These are phyloP conservation scores for Pseudofabraea citricarpa DNA, from an alignment of 2,329 filamentous ascomycete species.

Conservation along the genomic window DNA sequence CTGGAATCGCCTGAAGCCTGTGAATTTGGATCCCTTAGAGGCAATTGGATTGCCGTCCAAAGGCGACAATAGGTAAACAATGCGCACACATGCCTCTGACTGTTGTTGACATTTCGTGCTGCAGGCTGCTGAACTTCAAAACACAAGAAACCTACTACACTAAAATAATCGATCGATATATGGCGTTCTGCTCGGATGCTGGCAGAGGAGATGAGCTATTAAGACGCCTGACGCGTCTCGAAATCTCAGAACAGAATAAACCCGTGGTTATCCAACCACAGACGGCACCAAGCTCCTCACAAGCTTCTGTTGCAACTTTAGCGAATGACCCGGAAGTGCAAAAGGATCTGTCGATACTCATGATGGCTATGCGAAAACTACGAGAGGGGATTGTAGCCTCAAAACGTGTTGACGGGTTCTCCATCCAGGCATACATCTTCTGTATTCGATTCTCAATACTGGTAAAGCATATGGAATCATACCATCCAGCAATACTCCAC, in stretches of 20 bases:
- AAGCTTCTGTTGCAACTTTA: conserved; percentile 8
- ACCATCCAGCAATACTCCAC: conserved; percentile 80
- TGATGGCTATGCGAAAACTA: conserved; percentile 84
- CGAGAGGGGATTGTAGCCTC: conserved; percentile 84
- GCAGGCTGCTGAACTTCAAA: conserved; percentile 67
- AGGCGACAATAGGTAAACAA: conserved; percentile 71
- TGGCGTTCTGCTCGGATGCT: conserved; percentile 78
- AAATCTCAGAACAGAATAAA: conserved; percentile 17
- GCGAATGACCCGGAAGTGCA: conserved; percentile 12
- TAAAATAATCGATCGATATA: conserved; percentile 82
- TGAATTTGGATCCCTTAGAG: conserved; percentile 72
- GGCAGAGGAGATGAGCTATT: conserved; percentile 69
- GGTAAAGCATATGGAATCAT: conserved; percentile 78
- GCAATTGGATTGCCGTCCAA: conserved; percentile 84
- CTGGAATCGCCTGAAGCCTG: conserved; percentile 70
- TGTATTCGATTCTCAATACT: conserved; percentile 81
- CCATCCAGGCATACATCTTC: conserved; percentile 87
- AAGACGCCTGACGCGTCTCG: conserved; percentile 62
- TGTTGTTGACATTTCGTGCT: conserved; percentile 11
- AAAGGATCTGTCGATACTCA: conserved; percentile 66
- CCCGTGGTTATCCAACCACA: conserved; percentile 19
- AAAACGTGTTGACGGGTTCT: conserved; percentile 71
- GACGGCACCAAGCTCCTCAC: conserved; percentile 8
- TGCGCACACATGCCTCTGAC: background rate
- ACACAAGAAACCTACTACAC: conserved; percentile 82